Conservation (phyloP, 1,284 basidiomycete genomes). For the Ustilago tritici region DNA sequence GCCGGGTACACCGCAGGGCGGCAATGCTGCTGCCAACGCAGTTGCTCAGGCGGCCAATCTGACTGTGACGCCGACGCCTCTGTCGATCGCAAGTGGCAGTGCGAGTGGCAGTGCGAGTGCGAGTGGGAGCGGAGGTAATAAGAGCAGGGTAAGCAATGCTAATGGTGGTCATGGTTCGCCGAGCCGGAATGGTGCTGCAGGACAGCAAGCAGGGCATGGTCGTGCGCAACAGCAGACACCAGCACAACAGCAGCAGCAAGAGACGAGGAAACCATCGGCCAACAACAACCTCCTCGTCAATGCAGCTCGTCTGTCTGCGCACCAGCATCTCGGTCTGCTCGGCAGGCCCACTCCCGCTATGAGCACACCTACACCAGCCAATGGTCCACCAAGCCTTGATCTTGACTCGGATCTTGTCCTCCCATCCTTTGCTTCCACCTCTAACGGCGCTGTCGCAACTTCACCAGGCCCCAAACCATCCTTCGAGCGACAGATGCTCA, state of each 20-base stretch:
- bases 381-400: conserved; percentile 13
- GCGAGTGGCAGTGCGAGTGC: not conserved
- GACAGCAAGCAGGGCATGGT: not conserved
- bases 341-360: conserved; percentile 13
- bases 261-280: not conserved
- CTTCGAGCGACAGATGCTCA: conserved; percentile 43
- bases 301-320: conserved; percentile 21
- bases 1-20: conserved; percentile 17
- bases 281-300: conserved; percentile 29
- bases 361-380: conserved; percentile 14
- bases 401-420: conserved; percentile 17
- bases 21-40: conserved; percentile 41
- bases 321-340: conserved; percentile 35
- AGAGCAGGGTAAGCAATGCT: conserved; percentile 5
- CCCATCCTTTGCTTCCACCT: not conserved
- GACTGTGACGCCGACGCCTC: conserved; percentile 23
- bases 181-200: conserved; percentile 11
- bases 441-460: not conserved
- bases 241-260: conserved; percentile 11
- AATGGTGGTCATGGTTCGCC: conserved; percentile 6
- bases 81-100: not conserved
- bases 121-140: not conserved
- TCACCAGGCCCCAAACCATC: conserved; percentile 17
- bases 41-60: conserved; percentile 43
- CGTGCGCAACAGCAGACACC: conserved; percentile 6